Evolutionary conservation across 495 filamentous ascomycete genomes (phyloP), one percentile per base, ranked within the genome.

Genomic region (Aspergillus ellipticus): DNA sequence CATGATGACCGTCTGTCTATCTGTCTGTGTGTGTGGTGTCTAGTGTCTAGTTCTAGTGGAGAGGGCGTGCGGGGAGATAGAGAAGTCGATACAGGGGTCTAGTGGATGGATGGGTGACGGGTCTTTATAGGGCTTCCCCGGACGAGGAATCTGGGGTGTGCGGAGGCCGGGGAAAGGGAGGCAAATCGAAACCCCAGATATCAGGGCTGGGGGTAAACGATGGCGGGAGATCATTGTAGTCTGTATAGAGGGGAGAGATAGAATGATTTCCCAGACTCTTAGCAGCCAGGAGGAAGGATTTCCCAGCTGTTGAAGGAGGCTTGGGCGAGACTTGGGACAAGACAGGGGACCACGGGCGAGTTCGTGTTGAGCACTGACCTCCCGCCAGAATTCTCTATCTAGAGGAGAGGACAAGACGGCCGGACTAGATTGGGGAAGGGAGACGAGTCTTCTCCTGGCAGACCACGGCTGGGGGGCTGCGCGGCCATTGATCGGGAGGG

Each of bases 1-100:
- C 84, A 87, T 86, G 54, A 42, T 78, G 56, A 37, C 21, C 19
- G 21, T 21, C 29, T n/a, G n/a, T n/a, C n/a, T n/a, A n/a, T n/a
- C n/a, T n/a, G n/a, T n/a, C n/a, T n/a, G n/a, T n/a, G n/a, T n/a
- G n/a, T n/a, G n/a, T n/a, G n/a, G n/a, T n/a, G n/a, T n/a, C n/a
- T n/a, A n/a, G n/a, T n/a, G n/a, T n/a, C n/a, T n/a, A n/a, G n/a
- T n/a, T n/a, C n/a, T n/a, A 16, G 35, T 4, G 19, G n/a, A 21
- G 26, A 31, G 15, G 22, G 41, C 41, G 15, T 42, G 37, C 19
- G 19, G 22, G 20, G 42, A 46, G 22, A 45, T 3, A 41, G n/a
- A 45, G 52, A 19, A 10, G 11, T 9, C n/a, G 26, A 33, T 9
- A 43, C 15, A 45, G 39, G 41, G n/a, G n/a, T n/a, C n/a, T n/a